Percentiles rank a stretch among this genome's conserved stretches.
Evolutionary conservation across 768 basidiomycete species (phyloP).

Genomic region (Clathrus columnatus): DNA sequence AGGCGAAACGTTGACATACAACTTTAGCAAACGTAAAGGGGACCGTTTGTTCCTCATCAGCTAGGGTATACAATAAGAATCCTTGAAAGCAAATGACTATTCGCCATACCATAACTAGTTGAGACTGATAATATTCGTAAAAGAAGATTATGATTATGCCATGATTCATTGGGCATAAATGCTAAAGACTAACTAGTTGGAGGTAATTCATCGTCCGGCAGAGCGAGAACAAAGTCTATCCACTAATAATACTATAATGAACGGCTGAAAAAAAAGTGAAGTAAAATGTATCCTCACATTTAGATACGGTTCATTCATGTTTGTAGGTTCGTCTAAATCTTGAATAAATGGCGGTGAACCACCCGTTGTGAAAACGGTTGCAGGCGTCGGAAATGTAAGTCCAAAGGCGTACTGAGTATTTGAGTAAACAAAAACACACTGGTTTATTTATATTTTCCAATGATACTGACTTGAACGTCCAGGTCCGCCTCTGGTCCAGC

Average conservation of each 20-base stretch:
- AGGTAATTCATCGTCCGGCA: constrained; percentile 38
- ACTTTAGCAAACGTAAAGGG: constrained; percentile 9
- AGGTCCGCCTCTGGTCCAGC: no score
- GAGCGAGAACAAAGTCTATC: constrained; percentile 48
- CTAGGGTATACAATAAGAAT: no score
- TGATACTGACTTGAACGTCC: constrained; percentile 40
- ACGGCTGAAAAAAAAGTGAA: background rate
- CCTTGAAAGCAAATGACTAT: no score
- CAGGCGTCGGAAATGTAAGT: constrained; percentile 51
- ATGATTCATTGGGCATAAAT: constrained; percentile 39
- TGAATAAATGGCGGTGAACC: constrained; percentile 52
- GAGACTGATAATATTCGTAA: no score
- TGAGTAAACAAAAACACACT: constrained; percentile 30
- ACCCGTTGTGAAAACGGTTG: constrained; percentile 52
- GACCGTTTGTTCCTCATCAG: background rate
- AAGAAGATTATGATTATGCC: no score
- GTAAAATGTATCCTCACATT: background rate
- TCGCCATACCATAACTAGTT: no score
- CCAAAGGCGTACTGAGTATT: constrained; percentile 64
- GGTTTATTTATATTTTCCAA: constrained; percentile 54
- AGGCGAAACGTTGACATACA: constrained; percentile 46
- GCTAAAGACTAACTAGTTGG: constrained; percentile 40
- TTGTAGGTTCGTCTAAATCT: constrained; percentile 28
- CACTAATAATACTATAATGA: constrained; percentile 30
- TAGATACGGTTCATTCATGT: constrained; percentile 43